phyloP scores from a whole-genome alignment of 2,329 filamentous ascomycete genomes.

The Pleurostoma richardsiae region DNA sequence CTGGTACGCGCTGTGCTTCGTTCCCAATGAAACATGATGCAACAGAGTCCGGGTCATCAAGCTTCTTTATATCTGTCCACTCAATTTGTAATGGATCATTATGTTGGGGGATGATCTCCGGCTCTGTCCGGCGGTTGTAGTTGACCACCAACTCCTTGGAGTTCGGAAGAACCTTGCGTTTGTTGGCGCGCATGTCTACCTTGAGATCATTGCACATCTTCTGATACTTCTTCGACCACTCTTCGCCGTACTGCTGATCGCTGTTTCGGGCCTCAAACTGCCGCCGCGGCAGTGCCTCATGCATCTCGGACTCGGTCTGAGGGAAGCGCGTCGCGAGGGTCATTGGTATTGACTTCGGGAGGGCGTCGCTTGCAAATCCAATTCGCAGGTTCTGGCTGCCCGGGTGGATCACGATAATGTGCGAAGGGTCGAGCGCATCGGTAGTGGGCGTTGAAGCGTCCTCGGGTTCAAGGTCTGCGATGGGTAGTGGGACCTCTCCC shows the following conservation, averaged over 20 bases:
- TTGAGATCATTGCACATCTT: slow-evolving; percentile 85
- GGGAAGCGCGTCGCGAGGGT: slow-evolving; percentile 76
- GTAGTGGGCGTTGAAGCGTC: slow-evolving; percentile 49
- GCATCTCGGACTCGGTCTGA: slow-evolving; percentile 77
- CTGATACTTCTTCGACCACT: slow-evolving; percentile 69
- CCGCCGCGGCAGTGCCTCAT: slow-evolving; percentile 70
- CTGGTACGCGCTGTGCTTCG: slow-evolving; percentile 79
- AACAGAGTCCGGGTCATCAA: slow-evolving; percentile 58
- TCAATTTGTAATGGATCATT: slow-evolving; percentile 93
- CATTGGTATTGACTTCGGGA: slow-evolving; percentile 94
- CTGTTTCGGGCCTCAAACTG: slow-evolving; percentile 57
- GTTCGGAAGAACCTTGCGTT: slow-evolving; percentile 92
- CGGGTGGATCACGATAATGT: slow-evolving; percentile 90
- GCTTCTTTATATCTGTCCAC: slow-evolving; percentile 77
- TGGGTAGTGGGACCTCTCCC: slow-evolving; percentile 57
- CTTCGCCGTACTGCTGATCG: slow-evolving; percentile 84
- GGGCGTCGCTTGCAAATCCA: slow-evolving; percentile 89
- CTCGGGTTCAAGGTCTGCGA: slow-evolving; percentile 53
- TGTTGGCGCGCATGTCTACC: slow-evolving; percentile 85
- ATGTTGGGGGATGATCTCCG: slow-evolving; percentile 86
- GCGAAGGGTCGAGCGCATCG: slow-evolving; percentile 70
- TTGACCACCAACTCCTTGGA: slow-evolving; percentile 94
- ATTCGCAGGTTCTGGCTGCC: slow-evolving; percentile 95
- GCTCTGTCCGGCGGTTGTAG: slow-evolving; percentile 79
- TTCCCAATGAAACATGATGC: slow-evolving; percentile 72